These are phyloP conservation scores for Boletus pseudo-olivaceus DNA, from an alignment of 768 basidiomycete genomes.

Conservation along the genomic window DNA sequence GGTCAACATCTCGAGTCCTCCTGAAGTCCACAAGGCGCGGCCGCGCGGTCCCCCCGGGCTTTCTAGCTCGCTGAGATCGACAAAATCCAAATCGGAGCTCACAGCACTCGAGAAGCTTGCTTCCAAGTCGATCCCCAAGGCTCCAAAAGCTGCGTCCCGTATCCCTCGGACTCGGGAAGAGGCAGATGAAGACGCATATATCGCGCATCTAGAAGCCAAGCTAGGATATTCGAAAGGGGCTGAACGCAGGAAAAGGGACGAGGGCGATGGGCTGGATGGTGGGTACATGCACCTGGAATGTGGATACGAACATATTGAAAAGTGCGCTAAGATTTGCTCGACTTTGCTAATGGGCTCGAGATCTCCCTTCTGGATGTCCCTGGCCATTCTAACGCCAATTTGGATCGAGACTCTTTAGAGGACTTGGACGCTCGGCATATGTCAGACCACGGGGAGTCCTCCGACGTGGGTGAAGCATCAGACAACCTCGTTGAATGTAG, in stretches of 20 bases:
- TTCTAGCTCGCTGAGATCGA: neutral
- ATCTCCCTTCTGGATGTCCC: neutral
- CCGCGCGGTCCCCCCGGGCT: neutral
- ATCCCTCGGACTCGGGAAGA: slow-evolving; percentile 40
- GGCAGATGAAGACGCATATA: slow-evolving; percentile 79
- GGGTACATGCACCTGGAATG: slow-evolving; percentile 15
- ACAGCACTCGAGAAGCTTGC: slow-evolving; percentile 37
- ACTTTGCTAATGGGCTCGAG: slow-evolving; percentile 40
- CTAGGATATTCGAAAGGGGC: slow-evolving; percentile 51
- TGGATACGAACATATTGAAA: neutral
- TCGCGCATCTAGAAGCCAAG: slow-evolving; percentile 76
- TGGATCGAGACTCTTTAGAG: neutral
- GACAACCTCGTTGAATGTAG: neutral
- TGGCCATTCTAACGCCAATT: neutral
- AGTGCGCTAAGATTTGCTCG: slow-evolving; percentile 46
- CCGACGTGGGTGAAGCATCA: slow-evolving; percentile 4
- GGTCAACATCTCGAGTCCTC: neutral
- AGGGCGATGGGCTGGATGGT: slow-evolving; percentile 87
- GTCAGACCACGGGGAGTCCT: neutral
- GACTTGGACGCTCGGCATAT: neutral
- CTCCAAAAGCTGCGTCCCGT: neutral
- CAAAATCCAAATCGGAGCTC: slow-evolving; percentile 10
- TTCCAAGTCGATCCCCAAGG: slow-evolving; percentile 12
- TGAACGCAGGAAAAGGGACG: slow-evolving; percentile 44
- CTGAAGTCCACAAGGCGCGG: neutral